Percentiles rank a stretch among this genome's conserved stretches.
These are phyloP conservation scores for Platismatia glauca DNA, from an alignment of 495 filamentous ascomycete species.

Conservation along the genomic window DNA sequence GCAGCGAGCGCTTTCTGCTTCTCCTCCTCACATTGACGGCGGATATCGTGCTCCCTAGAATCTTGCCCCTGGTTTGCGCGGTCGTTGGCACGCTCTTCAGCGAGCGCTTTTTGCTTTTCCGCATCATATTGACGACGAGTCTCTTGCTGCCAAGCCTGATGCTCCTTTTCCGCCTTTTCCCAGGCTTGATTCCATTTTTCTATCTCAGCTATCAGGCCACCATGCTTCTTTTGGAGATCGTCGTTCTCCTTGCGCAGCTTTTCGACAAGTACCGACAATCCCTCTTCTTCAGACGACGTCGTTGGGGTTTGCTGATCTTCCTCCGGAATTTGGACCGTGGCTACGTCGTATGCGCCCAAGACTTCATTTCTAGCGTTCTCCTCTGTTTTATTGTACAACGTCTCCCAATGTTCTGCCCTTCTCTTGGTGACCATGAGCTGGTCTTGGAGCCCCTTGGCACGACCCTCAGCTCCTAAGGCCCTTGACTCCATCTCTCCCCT, in stretches of 20 bases:
- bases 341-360: neutral
- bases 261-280: neutral
- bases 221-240: neutral
- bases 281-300: neutral
- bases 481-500: neutral
- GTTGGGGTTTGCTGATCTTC: neutral
- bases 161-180: neutral
- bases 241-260: neutral
- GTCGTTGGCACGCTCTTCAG: neutral
- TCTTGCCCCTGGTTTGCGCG: neutral
- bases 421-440: neutral
- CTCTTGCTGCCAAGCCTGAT: neutral
- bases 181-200: neutral
- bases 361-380: neutral
- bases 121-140: neutral
- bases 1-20: neutral
- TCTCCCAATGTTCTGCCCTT: neutral
- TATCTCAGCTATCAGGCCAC: neutral
- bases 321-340: neutral
- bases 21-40: neutral
- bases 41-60: neutral
- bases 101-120: neutral
- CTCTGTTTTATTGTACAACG: neutral
- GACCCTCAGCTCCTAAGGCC: neutral
- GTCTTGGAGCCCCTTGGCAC: neutral